phyloP scores from a whole-genome alignment of 2,329 filamentous ascomycete species.

The Uncinocarpus reesii region DNA sequence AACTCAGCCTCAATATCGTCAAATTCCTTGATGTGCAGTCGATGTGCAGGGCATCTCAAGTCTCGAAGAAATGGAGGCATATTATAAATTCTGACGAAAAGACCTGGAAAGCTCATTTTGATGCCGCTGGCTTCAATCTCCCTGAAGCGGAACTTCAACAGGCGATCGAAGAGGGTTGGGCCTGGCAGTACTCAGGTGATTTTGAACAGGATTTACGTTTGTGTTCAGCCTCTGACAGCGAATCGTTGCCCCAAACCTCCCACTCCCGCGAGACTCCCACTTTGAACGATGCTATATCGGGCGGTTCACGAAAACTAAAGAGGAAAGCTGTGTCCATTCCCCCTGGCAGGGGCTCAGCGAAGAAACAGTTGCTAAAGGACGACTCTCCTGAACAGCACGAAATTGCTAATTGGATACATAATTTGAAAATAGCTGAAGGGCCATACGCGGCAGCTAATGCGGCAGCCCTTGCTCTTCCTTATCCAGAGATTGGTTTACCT shows the following conservation, averaged over 20 bases:
- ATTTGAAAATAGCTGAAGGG: slow-evolving; percentile 54
- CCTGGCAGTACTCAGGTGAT: slow-evolving; percentile 83
- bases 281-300: slow-evolving; percentile 9
- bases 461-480: slow-evolving; percentile 70
- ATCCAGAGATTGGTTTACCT: slow-evolving; percentile 67
- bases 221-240: slow-evolving; percentile 37
- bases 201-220: slow-evolving; percentile 71
- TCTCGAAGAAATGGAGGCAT: slow-evolving; percentile 87
- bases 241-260: slow-evolving; percentile 21
- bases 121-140: slow-evolving; percentile 68
- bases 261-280: slow-evolving; percentile 17
- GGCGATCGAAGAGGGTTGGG: slow-evolving; percentile 87
- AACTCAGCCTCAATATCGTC: slow-evolving; percentile 78
- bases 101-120: slow-evolving; percentile 88
- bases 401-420: slow-evolving; percentile 38
- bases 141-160: slow-evolving; percentile 72
- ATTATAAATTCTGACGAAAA: slow-evolving; percentile 88
- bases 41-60: slow-evolving; percentile 80
- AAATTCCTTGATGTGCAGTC: slow-evolving; percentile 77
- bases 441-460: slow-evolving; percentile 71
- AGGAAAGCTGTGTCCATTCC: slow-evolving; percentile 40
- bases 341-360: slow-evolving; percentile 45
- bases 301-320: slow-evolving; percentile 31
- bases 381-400: slow-evolving; percentile 33
- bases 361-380: slow-evolving; percentile 41